Conservation (phyloP, 139 green algal genomes). For the Spirogloea muscicola region DNA sequence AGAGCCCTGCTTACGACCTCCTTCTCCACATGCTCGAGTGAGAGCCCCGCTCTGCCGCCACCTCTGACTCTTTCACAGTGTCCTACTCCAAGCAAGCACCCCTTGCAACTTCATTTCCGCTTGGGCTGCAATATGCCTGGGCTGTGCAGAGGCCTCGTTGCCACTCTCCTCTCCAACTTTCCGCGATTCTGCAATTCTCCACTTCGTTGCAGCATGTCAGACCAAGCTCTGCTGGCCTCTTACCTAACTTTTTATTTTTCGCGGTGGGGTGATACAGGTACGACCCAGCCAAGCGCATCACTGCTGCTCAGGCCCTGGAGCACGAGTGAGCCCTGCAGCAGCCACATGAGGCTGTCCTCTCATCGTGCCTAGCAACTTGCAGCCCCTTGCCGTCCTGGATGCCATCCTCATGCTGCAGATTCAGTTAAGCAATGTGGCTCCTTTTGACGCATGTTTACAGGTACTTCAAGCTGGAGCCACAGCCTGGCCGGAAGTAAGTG, state of each 20-base stretch:
- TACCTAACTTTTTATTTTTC: not conserved
- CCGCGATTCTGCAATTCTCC: not conserved
- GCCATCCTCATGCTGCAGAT: not conserved
- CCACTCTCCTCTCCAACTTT: not conserved
- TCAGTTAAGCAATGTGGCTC: not conserved
- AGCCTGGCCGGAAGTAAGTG: conserved; percentile 36
- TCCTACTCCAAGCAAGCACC: conserved; percentile 6
- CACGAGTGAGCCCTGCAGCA: conserved; percentile 38
- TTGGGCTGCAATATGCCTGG: not conserved
- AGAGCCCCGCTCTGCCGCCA: not conserved
- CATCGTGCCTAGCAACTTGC: too few species aligned
- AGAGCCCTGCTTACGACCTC: not conserved
- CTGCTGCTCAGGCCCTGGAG: conserved; percentile 34
- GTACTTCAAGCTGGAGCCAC: conserved; percentile 35
- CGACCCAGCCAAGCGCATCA: conserved; percentile 31
- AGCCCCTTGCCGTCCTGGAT: conserved; percentile 5
- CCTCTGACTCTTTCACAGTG: not conserved
- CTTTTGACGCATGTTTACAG: conserved; percentile 9
- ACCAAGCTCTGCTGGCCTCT: not conserved
- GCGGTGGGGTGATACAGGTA: conserved; percentile 24
- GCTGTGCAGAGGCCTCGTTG: not conserved
- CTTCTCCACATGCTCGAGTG: conserved; percentile 4
- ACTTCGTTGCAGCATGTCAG: not conserved
- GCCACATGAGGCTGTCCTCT: too few species aligned
- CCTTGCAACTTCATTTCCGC: not conserved